Percentiles rank a stretch among this genome's conserved stretches.
These are phyloP conservation scores for Tricholoma matsutake DNA, from an alignment of 768 basidiomycete species.

Conservation along the genomic window DNA sequence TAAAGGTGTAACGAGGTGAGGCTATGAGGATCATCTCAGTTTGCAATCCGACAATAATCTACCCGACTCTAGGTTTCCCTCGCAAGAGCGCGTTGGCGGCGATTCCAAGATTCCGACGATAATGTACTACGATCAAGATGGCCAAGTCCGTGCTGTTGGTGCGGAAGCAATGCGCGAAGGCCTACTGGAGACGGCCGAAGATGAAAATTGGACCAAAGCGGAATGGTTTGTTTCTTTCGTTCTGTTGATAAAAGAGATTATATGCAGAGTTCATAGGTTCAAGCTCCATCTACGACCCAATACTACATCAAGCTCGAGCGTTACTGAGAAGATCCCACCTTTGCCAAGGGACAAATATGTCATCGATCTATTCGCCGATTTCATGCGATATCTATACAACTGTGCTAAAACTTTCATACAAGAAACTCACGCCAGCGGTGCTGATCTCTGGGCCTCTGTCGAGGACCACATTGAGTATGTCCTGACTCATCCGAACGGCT, in stretches of 20 bases:
- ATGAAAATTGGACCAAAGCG: constrained; percentile 42
- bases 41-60: neutral
- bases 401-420: constrained; percentile 43
- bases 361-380: constrained; percentile 46
- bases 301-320: neutral
- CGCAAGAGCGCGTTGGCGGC: constrained; percentile 40
- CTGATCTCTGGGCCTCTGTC: constrained; percentile 38
- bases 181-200: constrained; percentile 36
- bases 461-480: constrained; percentile 40
- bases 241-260: neutral
- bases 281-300: constrained; percentile 12
- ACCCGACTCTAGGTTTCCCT: constrained; percentile 35
- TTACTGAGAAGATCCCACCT: constrained; percentile 29
- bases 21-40: constrained; percentile 15
- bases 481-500: constrained; percentile 56
- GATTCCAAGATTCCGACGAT: constrained; percentile 44
- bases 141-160: constrained; percentile 38
- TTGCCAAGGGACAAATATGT: constrained; percentile 43
- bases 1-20: constrained; percentile 36
- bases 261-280: constrained; percentile 21
- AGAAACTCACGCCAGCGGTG: constrained; percentile 42
- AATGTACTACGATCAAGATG: constrained; percentile 41
- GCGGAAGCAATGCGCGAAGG: constrained; percentile 40
- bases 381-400: constrained; percentile 42
- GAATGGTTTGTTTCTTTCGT: constrained; percentile 36